Conservation (phyloP, 164 flowering plant genomes). For the Euptelea pleiosperma region DNA sequence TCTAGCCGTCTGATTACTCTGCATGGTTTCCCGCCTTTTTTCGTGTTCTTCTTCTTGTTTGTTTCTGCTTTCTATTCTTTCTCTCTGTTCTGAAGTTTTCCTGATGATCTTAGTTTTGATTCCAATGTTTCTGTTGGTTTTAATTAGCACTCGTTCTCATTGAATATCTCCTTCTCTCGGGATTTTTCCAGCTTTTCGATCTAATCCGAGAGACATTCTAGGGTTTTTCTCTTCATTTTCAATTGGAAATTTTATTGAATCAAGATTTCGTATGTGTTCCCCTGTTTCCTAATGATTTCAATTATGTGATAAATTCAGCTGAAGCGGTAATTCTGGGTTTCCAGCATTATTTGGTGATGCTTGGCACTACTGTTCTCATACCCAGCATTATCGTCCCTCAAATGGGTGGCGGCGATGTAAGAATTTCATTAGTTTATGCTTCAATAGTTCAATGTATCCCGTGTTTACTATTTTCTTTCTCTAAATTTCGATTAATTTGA, state of each 20-base stretch:
- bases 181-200: not conserved
- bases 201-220: not conserved
- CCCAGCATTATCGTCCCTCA: slow-evolving; percentile 64
- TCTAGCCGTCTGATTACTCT: not conserved
- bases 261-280: not conserved
- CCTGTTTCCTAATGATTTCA: not conserved
- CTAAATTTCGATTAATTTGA: not conserved
- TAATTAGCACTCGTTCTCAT: too few relatives aligned
- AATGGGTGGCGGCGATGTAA: slow-evolving; percentile 80
- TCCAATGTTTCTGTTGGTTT: too few relatives aligned
- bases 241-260: not conserved
- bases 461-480: not conserved
- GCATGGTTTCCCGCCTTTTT: slow-evolving; percentile 5
- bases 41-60: too few relatives aligned
- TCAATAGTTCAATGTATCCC: too few relatives aligned
- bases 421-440: slow-evolving; percentile 2
- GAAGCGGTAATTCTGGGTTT: slow-evolving; percentile 62
- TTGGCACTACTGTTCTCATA: slow-evolving; percentile 61
- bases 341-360: slow-evolving; percentile 63
- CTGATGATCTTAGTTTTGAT: not conserved
- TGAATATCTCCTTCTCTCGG: too few relatives aligned
- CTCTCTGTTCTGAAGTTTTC: not conserved
- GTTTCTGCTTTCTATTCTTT: not conserved
- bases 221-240: too few relatives aligned
- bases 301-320: slow-evolving; percentile 34